Evolutionary conservation across 768 basidiomycete genomes (phyloP), one percentile per base, ranked within the genome.

Genomic region (Boletus tomentosulus): DNA sequence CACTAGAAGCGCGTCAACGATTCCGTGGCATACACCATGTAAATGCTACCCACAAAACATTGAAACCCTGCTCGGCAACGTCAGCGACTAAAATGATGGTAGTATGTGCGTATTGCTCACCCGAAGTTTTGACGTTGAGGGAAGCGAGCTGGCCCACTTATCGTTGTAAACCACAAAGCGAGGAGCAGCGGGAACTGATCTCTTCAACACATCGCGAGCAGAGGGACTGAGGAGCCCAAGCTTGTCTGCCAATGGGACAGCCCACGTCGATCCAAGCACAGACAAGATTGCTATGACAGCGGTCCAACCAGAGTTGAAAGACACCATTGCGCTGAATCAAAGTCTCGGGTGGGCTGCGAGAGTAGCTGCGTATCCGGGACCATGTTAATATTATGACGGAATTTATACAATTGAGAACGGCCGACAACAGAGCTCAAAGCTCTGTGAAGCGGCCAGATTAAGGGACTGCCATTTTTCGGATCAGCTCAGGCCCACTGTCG

Each of bases 121-220:
- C 57, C 67, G 65, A 51, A 85, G 67, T 8, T 69, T 59, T 24
- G 80, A 71, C 15, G 70, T 69, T 4, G 71, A 61, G 4, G 84
- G 82, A 5, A 62, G 61, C 1, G 78, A 77, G 46, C 69, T 68
- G 8, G 75, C 72, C 50, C 65, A 81, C 25, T 65, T 60, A 45
- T 74, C 74, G 25, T 69, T 64, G 56, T 77, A 76, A 15, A 66
- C 61, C 6, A 74, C 43, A 30, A 73, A 86, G 57, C 79, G 76
- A 25, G 83, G 84, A 6, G 80, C 73, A 28, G 75, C 72, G 0
- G 76, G 74, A 4, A 41, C 33, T 0, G 63, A 34, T 41, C 44
- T 51, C 55, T 54, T 59, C 31, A 64, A 22, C 8, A 66, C n/a
- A 3, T 55, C 61, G 27, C 58, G 58, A 25, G 65, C 66, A 4